phyloP scores from a whole-genome alignment of 176 grass and related monocot genomes.

The Eremochloa ophiuroides region DNA sequence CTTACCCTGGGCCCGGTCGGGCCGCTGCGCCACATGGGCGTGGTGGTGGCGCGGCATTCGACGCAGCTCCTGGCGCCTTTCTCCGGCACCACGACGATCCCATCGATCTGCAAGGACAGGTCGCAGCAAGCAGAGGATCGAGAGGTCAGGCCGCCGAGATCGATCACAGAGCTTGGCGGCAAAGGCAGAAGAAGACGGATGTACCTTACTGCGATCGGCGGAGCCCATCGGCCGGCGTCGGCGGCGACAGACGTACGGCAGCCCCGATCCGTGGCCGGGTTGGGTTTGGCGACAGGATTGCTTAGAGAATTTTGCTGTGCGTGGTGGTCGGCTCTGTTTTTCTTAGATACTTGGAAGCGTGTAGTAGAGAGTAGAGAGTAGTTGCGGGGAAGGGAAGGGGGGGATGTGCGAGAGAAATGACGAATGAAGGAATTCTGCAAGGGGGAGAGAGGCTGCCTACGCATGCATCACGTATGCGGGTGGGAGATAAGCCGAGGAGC shows the following conservation, averaged over 20 bases:
- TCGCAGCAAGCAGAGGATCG: background rate
- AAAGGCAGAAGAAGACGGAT: background rate
- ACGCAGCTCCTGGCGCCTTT: constrained; percentile 58
- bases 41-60: constrained; percentile 68
- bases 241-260: background rate
- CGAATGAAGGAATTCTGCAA: too few relatives aligned
- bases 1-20: constrained; percentile 64
- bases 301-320: background rate
- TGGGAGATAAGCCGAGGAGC: too few relatives aligned
- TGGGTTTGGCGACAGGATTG: background rate
- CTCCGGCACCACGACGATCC: constrained; percentile 20
- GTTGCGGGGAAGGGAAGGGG: constrained; percentile 24
- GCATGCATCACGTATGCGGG: too few relatives aligned
- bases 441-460: too few relatives aligned
- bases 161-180: background rate
- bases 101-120: constrained; percentile 7
- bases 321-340: constrained; percentile 6
- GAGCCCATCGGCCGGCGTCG: constrained; percentile 34
- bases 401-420: background rate
- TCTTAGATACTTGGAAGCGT: background rate
- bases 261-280: background rate
- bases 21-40: constrained; percentile 76
- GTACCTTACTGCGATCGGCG: constrained; percentile 45
- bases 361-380: constrained; percentile 24
- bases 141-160: background rate